phyloP scores from a whole-genome alignment of 73 alveolate species.

The Paramecium octaurelia region DNA sequence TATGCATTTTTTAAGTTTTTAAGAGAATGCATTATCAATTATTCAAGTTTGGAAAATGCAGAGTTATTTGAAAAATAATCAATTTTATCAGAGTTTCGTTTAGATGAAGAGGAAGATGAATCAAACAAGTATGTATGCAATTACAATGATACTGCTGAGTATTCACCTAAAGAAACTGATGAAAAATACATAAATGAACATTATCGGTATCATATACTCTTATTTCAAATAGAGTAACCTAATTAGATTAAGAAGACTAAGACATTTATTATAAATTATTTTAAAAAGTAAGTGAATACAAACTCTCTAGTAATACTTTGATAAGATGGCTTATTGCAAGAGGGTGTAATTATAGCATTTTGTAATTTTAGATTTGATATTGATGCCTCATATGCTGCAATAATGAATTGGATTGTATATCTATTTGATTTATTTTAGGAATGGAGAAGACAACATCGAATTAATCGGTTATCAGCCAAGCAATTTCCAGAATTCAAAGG shows the following conservation, averaged over 20 bases:
- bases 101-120: not conserved
- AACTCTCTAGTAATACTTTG: constrained; percentile 3
- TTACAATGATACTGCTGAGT: not conserved
- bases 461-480: not conserved
- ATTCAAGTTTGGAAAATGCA: not conserved
- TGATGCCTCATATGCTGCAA: constrained; percentile 12
- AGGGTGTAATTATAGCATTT: constrained; percentile 20
- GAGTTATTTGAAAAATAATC: not conserved
- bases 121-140: not conserved
- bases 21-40: constrained; percentile 1
- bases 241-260: not conserved
- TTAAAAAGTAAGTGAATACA: not conserved
- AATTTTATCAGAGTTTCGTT: not conserved
- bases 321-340: constrained; percentile 26
- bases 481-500: not conserved
- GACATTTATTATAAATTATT: not conserved
- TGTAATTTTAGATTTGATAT: constrained; percentile 34
- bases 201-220: not conserved
- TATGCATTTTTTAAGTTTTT: not conserved
- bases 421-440: not conserved
- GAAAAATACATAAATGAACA: not conserved
- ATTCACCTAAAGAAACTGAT: not conserved
- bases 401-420: constrained; percentile 38
- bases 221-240: not conserved
- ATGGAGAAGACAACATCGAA: constrained; percentile 13